Evolutionary conservation across 305 asterid species (phyloP).

Genomic region (Fraxinus latifolia): DNA sequence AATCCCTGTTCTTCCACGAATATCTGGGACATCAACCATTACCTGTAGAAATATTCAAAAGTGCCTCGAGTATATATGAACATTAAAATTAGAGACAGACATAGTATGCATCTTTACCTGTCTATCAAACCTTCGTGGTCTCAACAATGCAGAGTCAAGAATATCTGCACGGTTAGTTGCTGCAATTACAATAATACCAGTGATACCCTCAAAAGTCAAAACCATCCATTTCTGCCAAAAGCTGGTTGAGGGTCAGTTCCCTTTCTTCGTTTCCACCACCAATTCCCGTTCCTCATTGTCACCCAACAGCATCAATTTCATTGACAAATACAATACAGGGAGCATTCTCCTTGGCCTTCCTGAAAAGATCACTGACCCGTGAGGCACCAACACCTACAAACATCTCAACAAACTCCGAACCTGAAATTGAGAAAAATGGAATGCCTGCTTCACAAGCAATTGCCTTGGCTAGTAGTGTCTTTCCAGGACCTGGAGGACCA

Average conservation of each 20-base stretch:
- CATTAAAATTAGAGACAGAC: background rate
- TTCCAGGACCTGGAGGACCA: slow-evolving; percentile 94
- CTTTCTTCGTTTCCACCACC: background rate
- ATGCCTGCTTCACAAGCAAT: slow-evolving; percentile 98
- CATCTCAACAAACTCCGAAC: background rate
- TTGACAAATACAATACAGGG: background rate
- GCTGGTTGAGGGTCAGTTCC: background rate
- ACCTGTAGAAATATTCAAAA: background rate
- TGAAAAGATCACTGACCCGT: background rate
- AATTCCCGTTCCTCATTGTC: background rate
- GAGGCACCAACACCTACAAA: background rate
- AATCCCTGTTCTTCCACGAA: background rate
- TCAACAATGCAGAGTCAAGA: background rate
- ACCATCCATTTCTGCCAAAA: background rate
- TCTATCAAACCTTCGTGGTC: background rate
- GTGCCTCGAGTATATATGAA: background rate
- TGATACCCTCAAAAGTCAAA: background rate
- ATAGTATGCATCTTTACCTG: background rate
- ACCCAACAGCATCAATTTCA: background rate
- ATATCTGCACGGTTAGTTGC: background rate
- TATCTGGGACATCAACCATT: background rate
- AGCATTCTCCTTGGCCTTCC: background rate
- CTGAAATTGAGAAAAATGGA: background rate
- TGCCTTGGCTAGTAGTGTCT: slow-evolving; percentile 68
- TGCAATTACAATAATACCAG: background rate